phyloP scores from a whole-genome alignment of 495 filamentous ascomycete genomes.

The Penicillium angulare region DNA sequence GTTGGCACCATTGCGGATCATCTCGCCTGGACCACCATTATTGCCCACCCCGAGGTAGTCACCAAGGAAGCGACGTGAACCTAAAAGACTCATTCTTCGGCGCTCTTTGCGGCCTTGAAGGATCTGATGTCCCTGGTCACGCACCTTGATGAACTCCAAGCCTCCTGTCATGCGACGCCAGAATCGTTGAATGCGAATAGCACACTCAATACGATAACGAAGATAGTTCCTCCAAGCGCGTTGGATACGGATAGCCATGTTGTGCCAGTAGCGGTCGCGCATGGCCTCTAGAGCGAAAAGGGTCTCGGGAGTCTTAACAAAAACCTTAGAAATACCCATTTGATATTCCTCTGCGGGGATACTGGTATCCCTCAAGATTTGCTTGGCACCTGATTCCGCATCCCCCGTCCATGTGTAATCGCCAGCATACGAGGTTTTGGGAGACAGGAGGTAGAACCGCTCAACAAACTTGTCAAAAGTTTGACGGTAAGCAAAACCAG shows the following conservation, averaged over 20 bases:
- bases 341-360: conserved; percentile 96
- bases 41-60: conserved; percentile 91
- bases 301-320: conserved; percentile 98
- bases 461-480: conserved; percentile 99
- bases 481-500: conserved; percentile 96
- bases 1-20: conserved; percentile 70
- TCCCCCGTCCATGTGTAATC: conserved; percentile 96
- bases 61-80: conserved; percentile 87
- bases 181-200: conserved; percentile 89
- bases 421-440: conserved; percentile 91
- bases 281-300: conserved; percentile 96
- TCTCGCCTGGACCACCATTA: conserved; percentile 74
- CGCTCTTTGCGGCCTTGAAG: conserved; percentile 86
- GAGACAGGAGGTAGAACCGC: conserved; percentile 93
- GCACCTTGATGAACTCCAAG: conserved; percentile 78
- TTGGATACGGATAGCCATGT: conserved; percentile 98
- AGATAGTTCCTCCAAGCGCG: conserved; percentile 96
- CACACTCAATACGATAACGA: conserved; percentile 86
- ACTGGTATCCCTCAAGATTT: conserved; percentile 93
- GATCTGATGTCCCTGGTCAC: conserved; percentile 86
- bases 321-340: conserved; percentile 94
- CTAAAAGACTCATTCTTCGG: conserved; percentile 83
- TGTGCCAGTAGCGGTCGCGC: conserved; percentile 97
- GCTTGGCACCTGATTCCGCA: conserved; percentile 79
- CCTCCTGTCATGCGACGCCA: conserved; percentile 91